Conservation (phyloP, 306 rosid genomes). For the Abrus precatorius region DNA sequence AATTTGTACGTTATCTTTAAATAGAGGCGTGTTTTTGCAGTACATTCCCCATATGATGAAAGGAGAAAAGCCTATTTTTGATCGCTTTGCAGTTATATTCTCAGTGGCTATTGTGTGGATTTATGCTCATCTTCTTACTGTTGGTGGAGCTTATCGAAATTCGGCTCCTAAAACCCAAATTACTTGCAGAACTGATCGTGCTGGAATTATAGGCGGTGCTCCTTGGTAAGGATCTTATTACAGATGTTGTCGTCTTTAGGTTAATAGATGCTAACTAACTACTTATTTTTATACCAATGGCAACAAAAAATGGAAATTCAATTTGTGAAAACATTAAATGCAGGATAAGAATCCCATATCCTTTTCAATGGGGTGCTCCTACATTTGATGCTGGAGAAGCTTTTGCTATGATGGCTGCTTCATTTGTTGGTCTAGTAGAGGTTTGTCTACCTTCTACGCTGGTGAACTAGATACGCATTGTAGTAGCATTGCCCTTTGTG, state of each 20-base stretch:
- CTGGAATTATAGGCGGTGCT: slow-evolving; percentile 58
- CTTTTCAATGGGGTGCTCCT: slow-evolving; percentile 99
- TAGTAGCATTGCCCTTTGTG: not conserved
- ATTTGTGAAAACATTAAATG: slow-evolving; percentile 11
- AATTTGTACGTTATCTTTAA: not conserved
- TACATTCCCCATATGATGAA: slow-evolving; percentile 56
- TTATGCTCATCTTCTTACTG: slow-evolving; percentile 55
- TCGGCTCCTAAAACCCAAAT: slow-evolving; percentile 55
- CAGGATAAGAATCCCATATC: slow-evolving; percentile 97
- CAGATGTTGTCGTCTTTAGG: slow-evolving; percentile 10
- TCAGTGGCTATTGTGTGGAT: slow-evolving; percentile 53
- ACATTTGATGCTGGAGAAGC: slow-evolving; percentile 97
- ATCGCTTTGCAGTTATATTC: slow-evolving; percentile 53
- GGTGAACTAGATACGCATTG: slow-evolving; percentile 3
- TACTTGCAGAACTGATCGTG: slow-evolving; percentile 52
- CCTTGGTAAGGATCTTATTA: slow-evolving; percentile 68
- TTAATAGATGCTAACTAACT: not conserved
- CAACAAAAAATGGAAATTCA: not conserved
- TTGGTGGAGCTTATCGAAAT: slow-evolving; percentile 54
- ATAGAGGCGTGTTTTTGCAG: slow-evolving; percentile 28
- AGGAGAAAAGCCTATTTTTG: slow-evolving; percentile 51
- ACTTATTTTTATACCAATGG: not conserved
- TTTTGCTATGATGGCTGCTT: slow-evolving; percentile 98
- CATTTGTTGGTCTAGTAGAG: slow-evolving; percentile 95
- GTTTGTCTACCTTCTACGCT: slow-evolving; percentile 49